Conservation (phyloP, 2,329 filamentous ascomycete species). For the Colletotrichum lini region DNA sequence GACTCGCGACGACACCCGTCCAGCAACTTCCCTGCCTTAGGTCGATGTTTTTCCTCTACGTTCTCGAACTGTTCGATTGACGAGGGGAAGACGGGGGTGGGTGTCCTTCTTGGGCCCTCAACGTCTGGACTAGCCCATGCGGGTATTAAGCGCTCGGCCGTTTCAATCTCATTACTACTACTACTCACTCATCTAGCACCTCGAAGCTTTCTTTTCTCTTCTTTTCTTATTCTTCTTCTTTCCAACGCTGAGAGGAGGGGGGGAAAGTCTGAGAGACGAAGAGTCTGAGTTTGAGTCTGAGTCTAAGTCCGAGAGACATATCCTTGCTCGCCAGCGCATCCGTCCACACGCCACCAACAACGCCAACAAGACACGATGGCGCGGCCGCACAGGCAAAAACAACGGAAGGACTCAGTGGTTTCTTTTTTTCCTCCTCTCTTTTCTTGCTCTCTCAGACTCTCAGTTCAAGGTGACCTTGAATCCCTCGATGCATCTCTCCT, state of each 20-base stretch:
- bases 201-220: not conserved
- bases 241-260: not conserved
- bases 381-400: not conserved
- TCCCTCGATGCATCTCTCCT: slow-evolving; percentile 9
- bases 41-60: not conserved
- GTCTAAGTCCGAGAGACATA: slow-evolving; percentile 4
- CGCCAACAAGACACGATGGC: slow-evolving; percentile 13
- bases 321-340: slow-evolving; percentile 6
- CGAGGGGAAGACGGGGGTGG: not conserved
- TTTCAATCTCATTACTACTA: slow-evolving; percentile 15
- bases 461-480: slow-evolving; percentile 14
- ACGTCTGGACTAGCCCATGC: slow-evolving; percentile 16
- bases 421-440: slow-evolving; percentile 19
- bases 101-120: not conserved
- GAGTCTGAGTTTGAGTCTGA: not conserved
- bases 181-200: not conserved
- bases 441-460: not conserved
- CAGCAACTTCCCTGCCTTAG: slow-evolving; percentile 31
- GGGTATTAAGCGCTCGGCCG: slow-evolving; percentile 23
- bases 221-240: no score
- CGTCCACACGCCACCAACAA: slow-evolving; percentile 9
- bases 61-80: slow-evolving; percentile 36
- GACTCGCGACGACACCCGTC: slow-evolving; percentile 15
- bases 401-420: slow-evolving; percentile 4
- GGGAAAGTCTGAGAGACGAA: not conserved